phyloP scores from a whole-genome alignment of 805 yeast species.

The Yamadazyma laniorum region DNA sequence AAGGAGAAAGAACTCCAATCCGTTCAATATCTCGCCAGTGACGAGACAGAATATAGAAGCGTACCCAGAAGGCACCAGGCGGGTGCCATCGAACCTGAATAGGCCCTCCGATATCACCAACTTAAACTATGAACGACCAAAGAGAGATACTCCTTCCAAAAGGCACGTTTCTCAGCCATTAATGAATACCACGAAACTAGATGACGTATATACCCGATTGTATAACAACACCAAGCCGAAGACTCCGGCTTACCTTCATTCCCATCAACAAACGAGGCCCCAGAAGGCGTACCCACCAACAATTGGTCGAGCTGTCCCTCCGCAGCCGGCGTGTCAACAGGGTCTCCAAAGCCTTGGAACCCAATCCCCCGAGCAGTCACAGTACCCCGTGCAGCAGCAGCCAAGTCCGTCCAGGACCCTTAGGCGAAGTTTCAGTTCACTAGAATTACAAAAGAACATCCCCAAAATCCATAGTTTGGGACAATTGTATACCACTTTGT shows the following conservation, averaged over 20 bases:
- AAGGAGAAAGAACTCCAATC: conserved; percentile 24
- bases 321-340: too few relatives aligned
- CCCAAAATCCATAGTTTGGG: conserved; percentile 2
- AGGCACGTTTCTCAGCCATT: neutral
- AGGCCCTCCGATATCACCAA: conserved; percentile 7
- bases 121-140: conserved; percentile 1
- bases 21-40: conserved; percentile 9
- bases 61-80: neutral
- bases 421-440: neutral
- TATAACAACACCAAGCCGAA: conserved; percentile 8
- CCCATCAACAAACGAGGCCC: too few relatives aligned
- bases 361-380: conserved; percentile 1
- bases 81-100: neutral
- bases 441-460: neutral
- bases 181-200: neutral
- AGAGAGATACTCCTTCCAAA: conserved; percentile 1
- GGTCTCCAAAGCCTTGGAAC: neutral
- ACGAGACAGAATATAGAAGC: neutral
- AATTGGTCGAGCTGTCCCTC: too few relatives aligned
- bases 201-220: conserved; percentile 15
- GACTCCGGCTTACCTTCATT: too few relatives aligned
- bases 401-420: neutral
- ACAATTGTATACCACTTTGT: conserved; percentile 23
- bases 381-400: neutral
- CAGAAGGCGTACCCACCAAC: too few relatives aligned